These are phyloP conservation scores for Stephanodiscus triporus DNA, from an alignment of 108 stramenopile genomes.

Conservation along the genomic window DNA sequence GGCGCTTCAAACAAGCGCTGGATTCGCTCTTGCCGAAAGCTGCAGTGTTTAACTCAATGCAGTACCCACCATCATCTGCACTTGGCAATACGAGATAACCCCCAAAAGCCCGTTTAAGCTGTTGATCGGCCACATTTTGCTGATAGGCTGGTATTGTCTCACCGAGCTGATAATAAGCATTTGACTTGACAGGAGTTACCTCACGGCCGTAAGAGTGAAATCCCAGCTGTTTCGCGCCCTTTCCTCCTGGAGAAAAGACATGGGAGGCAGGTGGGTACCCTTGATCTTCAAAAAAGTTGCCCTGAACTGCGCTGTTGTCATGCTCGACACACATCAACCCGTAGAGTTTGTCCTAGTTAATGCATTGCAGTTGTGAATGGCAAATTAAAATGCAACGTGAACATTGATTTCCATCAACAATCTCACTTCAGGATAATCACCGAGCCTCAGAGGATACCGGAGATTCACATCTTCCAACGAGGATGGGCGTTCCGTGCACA, in stretches of 20 bases:
- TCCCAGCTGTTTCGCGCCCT: conserved; percentile 11
- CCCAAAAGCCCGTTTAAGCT: conserved; percentile 9
- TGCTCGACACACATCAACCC: conserved; percentile 63
- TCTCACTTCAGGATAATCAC: conserved; percentile 34
- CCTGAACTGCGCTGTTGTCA: conserved; percentile 66
- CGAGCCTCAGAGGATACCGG: conserved; percentile 35
- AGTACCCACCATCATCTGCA: conserved; percentile 34
- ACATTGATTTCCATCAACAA: neutral
- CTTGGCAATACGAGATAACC: conserved; percentile 34
- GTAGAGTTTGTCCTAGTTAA: conserved; percentile 45
- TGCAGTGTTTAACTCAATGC: conserved; percentile 36
- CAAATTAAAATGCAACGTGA: neutral
- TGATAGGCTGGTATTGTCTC: conserved; percentile 22
- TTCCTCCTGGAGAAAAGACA: conserved; percentile 37
- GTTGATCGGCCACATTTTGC: conserved; percentile 4
- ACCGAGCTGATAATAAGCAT: conserved; percentile 30
- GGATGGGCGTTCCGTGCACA: conserved; percentile 21
- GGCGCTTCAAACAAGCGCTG: conserved; percentile 13
- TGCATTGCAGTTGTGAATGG: conserved; percentile 21
- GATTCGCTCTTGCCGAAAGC: conserved; percentile 25
- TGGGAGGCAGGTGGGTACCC: conserved; percentile 31
- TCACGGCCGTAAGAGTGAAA: conserved; percentile 25
- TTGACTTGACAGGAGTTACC: conserved; percentile 1
- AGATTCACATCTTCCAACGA: conserved; percentile 43
- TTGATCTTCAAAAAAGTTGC: conserved; percentile 57